These are phyloP conservation scores for Cyberlindnera suaveolens DNA, from an alignment of 805 yeast species.

Conservation along the genomic window DNA sequence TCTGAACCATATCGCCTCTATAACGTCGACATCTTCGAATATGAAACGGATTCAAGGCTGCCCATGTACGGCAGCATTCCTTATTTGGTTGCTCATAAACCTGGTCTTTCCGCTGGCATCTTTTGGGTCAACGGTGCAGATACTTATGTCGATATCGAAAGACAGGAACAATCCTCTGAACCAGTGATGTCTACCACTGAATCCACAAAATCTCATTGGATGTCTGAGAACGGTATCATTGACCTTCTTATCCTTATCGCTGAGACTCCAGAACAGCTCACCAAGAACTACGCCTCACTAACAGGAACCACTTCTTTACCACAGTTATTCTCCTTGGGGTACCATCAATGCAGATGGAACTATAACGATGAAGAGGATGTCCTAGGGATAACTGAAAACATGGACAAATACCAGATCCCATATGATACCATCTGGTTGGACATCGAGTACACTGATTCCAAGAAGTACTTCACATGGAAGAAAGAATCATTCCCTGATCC, in stretches of 20 bases:
- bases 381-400: conserved; percentile 54
- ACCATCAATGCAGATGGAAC: conserved; percentile 98
- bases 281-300: conserved; percentile 54
- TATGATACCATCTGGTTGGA: conserved; percentile 94
- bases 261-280: conserved; percentile 47
- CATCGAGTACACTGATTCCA: conserved; percentile 81
- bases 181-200: conserved; percentile 4
- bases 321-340: conserved; percentile 71
- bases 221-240: conserved; percentile 81
- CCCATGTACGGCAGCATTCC: conserved; percentile 98
- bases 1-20: conserved; percentile 77
- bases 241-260: conserved; percentile 71
- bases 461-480: conserved; percentile 92
- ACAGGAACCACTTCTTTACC: conserved; percentile 78
- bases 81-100: conserved; percentile 64
- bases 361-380: conserved; percentile 87
- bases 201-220: conserved; percentile 71
- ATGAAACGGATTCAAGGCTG: conserved; percentile 71
- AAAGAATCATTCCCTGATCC: conserved; percentile 69
- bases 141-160: conserved; percentile 69
- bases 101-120: conserved; percentile 58
- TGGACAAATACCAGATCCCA: conserved; percentile 74
- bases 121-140: conserved; percentile 95
- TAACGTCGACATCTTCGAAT: conserved; percentile 95
- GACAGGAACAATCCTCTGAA: conserved; percentile 10